phyloP scores from a whole-genome alignment of 495 filamentous ascomycete species.

The Chaetomium cochliodes region DNA sequence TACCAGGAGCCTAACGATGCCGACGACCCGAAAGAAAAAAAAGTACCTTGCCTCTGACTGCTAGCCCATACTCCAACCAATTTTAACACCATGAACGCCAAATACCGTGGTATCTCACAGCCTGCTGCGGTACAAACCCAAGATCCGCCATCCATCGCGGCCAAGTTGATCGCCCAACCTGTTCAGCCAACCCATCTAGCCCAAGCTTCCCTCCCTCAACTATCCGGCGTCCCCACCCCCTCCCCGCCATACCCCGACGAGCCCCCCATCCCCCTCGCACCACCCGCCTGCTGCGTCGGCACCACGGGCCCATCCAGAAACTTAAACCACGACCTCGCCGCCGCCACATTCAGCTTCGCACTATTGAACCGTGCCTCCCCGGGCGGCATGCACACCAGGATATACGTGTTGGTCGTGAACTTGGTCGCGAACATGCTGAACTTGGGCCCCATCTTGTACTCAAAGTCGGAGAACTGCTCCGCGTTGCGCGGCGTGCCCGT shows the following conservation, averaged over 20 bases:
- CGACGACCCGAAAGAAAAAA: background rate
- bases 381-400: conserved; percentile 84
- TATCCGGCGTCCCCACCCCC: background rate
- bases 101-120: conserved; percentile 28
- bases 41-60: background rate
- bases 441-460: conserved; percentile 54
- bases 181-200: background rate
- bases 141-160: background rate
- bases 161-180: too few relatives aligned
- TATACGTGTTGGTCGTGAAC: conserved; percentile 94
- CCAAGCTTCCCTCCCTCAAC: background rate
- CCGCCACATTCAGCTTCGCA: conserved; percentile 81
- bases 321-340: conserved; percentile 78
- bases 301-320: conserved; percentile 47
- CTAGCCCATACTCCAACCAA: conserved; percentile 6
- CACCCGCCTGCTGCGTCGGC: background rate
- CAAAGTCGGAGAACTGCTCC: conserved; percentile 55
- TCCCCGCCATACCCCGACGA: background rate
- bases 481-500: conserved; percentile 55
- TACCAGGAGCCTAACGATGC: background rate
- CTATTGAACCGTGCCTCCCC: conserved; percentile 85
- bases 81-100: conserved; percentile 29
- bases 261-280: background rate
- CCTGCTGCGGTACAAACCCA: background rate
- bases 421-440: conserved; percentile 92